Percentiles rank a stretch among this genome's conserved stretches.
Conservation (phyloP, 2,329 filamentous ascomycete species). For the Colletotrichum chlorophyti region DNA sequence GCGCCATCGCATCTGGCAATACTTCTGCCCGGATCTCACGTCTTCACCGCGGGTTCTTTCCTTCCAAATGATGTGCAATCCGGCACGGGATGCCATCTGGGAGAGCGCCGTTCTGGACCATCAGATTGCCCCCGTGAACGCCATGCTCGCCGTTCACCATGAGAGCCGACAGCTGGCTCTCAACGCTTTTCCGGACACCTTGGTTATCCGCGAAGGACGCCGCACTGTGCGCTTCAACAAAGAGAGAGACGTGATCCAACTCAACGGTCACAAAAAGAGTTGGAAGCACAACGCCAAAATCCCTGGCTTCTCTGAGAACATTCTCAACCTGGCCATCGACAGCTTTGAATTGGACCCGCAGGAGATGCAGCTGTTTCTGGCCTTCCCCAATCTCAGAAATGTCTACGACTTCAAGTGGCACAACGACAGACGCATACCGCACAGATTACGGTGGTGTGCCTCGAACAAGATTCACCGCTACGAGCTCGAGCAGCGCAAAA, state of each 20-base stretch:
- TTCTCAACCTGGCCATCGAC: constrained; percentile 38
- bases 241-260: constrained; percentile 37
- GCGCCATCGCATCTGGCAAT: constrained; percentile 40
- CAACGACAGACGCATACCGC: constrained; percentile 12
- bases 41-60: constrained; percentile 37
- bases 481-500: constrained; percentile 35
- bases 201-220: constrained; percentile 37
- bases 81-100: constrained; percentile 15
- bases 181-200: constrained; percentile 39
- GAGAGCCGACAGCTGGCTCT: constrained; percentile 44
- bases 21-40: constrained; percentile 39
- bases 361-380: background rate
- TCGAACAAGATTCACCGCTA: constrained; percentile 38
- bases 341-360: background rate
- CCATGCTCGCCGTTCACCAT: constrained; percentile 40
- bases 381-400: constrained; percentile 35
- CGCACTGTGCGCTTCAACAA: constrained; percentile 39
- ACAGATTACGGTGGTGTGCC: constrained; percentile 39
- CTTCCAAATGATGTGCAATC: constrained; percentile 29
- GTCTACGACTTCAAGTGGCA: constrained; percentile 34
- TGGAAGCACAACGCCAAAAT: constrained; percentile 29
- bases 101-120: constrained; percentile 26
- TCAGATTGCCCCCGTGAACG: constrained; percentile 30
- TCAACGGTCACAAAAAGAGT: constrained; percentile 1
- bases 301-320: constrained; percentile 36